Base-by-base conservation (phyloP, 768 basidiomycete genomes). In the Ramaria rubella region DNA sequence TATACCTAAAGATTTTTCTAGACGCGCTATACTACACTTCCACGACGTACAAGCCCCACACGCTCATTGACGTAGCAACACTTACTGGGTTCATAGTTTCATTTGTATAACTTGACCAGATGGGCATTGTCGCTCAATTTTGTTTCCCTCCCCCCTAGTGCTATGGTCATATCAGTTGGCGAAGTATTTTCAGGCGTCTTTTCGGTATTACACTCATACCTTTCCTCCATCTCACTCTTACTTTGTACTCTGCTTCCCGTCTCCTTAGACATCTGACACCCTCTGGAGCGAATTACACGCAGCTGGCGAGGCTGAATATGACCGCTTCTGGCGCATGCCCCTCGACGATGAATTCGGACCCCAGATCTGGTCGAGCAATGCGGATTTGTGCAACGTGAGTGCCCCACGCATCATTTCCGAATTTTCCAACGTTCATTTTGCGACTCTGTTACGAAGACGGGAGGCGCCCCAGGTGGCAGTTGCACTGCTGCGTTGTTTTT, bases 251-350 rank as follows among this genome's bases (percentile, higher is more conserved):
- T 8, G 9, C 12, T 11, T 11, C n/a, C 12, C 15, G 17, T 4
- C 19, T 36, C 8, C 11, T 23, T 55, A 88, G 86, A 84, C 80
- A 14, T 87, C 87, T 2, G 85, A 90, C 60, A 70, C 75, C 23
- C 82, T 94, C 19, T 94, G 89, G 88, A 64, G 78, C 34, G 73
- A 79, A 53, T 78, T 94, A 11, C 73, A 81, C 59, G 73, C 66
- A 2, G 90, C 91, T 2, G 90, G 88, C 11, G 81, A 84, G 71
- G 69, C 71, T 14, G 87, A 90, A 63, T 80, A 86, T 64, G 90
- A 92, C 69, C 82, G 83, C 53, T 85, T 94, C 77, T 94, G 91
- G 91, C 81, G 91, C 26, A 82, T 94, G 84, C 91, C 91, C 9
- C 80, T 94, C 52, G 85, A 90, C 62, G 88, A 90, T 43, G 88